Percentiles rank a stretch among this genome's conserved stretches.
Conservation (phyloP, 139 green algal genomes). For the Astrephomene gubernaculifera region DNA sequence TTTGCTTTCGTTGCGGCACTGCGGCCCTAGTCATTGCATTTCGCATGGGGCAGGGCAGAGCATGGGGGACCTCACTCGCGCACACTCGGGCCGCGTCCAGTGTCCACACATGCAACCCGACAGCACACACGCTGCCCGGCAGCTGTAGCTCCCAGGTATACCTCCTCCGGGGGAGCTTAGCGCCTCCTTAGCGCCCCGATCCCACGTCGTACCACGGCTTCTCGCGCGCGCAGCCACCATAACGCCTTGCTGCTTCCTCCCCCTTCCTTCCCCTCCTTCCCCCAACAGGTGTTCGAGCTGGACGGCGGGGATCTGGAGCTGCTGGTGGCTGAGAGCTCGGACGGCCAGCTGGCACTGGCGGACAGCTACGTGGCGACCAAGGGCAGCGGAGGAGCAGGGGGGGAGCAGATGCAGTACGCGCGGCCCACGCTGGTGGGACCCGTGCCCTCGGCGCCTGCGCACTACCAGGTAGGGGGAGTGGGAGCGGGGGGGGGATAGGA, state of each 20-base stretch:
- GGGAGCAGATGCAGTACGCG: not conserved
- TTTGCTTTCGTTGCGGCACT: too few species aligned
- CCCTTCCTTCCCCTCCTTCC: not conserved
- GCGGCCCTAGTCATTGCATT: too few species aligned
- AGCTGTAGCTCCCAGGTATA: not conserved
- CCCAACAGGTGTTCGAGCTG: slow-evolving; percentile 4
- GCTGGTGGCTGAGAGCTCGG: slow-evolving; percentile 21
- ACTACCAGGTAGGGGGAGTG: not conserved
- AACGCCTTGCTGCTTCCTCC: not conserved
- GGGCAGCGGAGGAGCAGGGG: not conserved
- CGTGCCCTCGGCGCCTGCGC: slow-evolving; percentile 9
- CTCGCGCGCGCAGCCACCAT: not conserved
- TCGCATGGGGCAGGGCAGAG: too few species aligned
- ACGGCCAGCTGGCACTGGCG: slow-evolving; percentile 27
- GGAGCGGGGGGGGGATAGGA: not conserved
- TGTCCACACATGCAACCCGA: not conserved
- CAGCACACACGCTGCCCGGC: not conserved
- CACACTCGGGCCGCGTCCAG: too few species aligned
- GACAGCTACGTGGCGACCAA: slow-evolving; percentile 26
- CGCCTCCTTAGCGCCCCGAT: not conserved
- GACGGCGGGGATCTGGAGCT: slow-evolving; percentile 35
- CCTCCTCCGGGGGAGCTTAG: not conserved
- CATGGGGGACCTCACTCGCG: too few species aligned
- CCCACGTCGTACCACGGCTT: not conserved
- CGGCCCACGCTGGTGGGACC: not conserved